These are phyloP conservation scores for Warburgia ugandensis DNA, from an alignment of 164 flowering plant species.

Conservation along the genomic window DNA sequence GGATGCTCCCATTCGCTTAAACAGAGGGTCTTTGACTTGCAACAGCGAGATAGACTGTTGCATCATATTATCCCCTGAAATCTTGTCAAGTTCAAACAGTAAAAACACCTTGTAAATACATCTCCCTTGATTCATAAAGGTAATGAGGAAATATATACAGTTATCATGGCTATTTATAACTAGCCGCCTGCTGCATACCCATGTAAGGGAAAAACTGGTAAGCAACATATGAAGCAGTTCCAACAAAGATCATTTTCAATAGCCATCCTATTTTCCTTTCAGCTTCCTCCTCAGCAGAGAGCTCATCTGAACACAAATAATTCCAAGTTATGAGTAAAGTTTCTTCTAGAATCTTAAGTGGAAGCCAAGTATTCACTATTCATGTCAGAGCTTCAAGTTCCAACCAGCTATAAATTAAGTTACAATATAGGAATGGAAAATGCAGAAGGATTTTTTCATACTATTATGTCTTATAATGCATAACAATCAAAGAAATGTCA, in stretches of 20 bases:
- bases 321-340: too few species aligned
- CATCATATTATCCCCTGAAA: slow-evolving; percentile 74
- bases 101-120: background rate
- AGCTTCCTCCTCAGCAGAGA: slow-evolving; percentile 64
- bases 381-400: too few species aligned
- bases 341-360: too few species aligned
- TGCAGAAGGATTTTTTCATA: too few species aligned
- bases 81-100: background rate
- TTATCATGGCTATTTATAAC: too few species aligned
- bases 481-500: too few species aligned
- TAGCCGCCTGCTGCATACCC: slow-evolving; percentile 65
- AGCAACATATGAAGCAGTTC: slow-evolving; percentile 59
- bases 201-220: slow-evolving; percentile 83
- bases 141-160: too few species aligned
- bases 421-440: too few species aligned
- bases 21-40: slow-evolving; percentile 84
- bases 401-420: too few species aligned
- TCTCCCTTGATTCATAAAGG: background rate
- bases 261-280: slow-evolving; percentile 89
- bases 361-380: too few species aligned
- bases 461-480: too few species aligned
- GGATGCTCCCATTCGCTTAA: slow-evolving; percentile 95
- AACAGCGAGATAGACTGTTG: slow-evolving; percentile 81
- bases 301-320: slow-evolving; percentile 41
- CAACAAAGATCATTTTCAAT: slow-evolving; percentile 70